Conservation (phyloP, 2,329 filamentous ascomycete genomes). For the Huntiella decipiens region DNA sequence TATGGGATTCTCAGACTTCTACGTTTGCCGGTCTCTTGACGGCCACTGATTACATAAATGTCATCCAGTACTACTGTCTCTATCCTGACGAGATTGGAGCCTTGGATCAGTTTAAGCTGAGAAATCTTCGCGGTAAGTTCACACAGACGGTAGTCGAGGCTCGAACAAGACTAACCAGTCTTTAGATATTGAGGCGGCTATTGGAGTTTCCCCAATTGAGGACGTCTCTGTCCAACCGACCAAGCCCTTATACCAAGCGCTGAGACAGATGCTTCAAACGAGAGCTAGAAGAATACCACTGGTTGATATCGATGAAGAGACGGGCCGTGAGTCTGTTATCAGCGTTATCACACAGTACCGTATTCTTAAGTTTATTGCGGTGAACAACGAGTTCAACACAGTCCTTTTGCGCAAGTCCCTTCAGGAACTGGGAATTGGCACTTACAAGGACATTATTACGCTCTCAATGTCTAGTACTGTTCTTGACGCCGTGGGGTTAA, state of each 20-base stretch:
- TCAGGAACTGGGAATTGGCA: constrained; percentile 66
- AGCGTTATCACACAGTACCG: constrained; percentile 97
- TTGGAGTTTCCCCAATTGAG: constrained; percentile 78
- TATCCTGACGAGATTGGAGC: constrained; percentile 77
- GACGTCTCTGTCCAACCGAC: constrained; percentile 91
- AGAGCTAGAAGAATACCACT: constrained; percentile 84
- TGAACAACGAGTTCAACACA: constrained; percentile 74
- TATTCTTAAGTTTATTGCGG: constrained; percentile 94
- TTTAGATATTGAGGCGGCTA: constrained; percentile 81
- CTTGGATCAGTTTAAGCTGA: constrained; percentile 84
- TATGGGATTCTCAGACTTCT: constrained; percentile 89
- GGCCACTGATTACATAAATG: constrained; percentile 93
- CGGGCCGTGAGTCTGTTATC: constrained; percentile 75
- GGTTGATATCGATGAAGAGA: constrained; percentile 87
- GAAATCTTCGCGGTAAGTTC: constrained; percentile 74
- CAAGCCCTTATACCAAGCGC: constrained; percentile 82
- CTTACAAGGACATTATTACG: constrained; percentile 63
- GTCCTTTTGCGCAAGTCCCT: constrained; percentile 76
- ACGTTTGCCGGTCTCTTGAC: constrained; percentile 89
- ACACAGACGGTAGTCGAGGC: not conserved
- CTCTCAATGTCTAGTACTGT: constrained; percentile 79
- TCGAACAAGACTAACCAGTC: not conserved
- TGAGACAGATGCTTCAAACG: constrained; percentile 81
- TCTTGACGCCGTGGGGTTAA: constrained; percentile 80
- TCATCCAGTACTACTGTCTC: constrained; percentile 98